Percentiles rank a stretch among this genome's conserved stretches.
phyloP scores from a whole-genome alignment of 176 grass and related monocot genomes.

The Cymbopogon citratus region DNA sequence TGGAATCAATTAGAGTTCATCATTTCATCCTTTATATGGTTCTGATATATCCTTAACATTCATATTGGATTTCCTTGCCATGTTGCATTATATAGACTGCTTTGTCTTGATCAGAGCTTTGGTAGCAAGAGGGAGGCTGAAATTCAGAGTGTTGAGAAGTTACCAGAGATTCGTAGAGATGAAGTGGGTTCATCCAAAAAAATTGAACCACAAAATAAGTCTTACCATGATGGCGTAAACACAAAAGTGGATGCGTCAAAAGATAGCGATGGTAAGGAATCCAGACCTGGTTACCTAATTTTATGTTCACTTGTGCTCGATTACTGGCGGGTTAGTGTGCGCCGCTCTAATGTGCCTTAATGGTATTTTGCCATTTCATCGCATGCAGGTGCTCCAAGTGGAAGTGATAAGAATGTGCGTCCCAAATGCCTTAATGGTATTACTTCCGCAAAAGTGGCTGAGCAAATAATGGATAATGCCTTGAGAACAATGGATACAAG shows the following conservation, averaged over 20 bases:
- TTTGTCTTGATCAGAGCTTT: conserved; percentile 56
- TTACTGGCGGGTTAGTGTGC: background rate
- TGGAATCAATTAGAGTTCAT: conserved; percentile 9
- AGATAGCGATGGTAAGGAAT: conserved; percentile 26
- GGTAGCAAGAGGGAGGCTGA: conserved; percentile 61
- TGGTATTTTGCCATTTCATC: background rate
- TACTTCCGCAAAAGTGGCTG: conserved; percentile 35
- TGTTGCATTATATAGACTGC: background rate
- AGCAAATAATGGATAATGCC: conserved; percentile 37
- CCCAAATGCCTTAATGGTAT: conserved; percentile 35
- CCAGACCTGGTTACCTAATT: conserved; percentile 16
- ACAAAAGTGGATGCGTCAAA: conserved; percentile 30
- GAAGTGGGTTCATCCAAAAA: conserved; percentile 47
- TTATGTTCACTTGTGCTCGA: conserved; percentile 1
- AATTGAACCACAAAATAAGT: conserved; percentile 31
- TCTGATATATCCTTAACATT: conserved; percentile 20
- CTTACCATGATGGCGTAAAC: conserved; percentile 19
- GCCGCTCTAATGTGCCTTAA: conserved; percentile 8
- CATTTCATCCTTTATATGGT: conserved; percentile 4
- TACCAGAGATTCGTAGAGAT: conserved; percentile 35
- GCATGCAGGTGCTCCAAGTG: conserved; percentile 44
- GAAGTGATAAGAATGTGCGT: conserved; percentile 31
- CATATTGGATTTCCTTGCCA: background rate
- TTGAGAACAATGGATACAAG: conserved; percentile 38
- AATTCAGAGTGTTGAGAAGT: conserved; percentile 61